Conservation (phyloP, 768 basidiomycete species). For the Hypsizygus marmoreus region DNA sequence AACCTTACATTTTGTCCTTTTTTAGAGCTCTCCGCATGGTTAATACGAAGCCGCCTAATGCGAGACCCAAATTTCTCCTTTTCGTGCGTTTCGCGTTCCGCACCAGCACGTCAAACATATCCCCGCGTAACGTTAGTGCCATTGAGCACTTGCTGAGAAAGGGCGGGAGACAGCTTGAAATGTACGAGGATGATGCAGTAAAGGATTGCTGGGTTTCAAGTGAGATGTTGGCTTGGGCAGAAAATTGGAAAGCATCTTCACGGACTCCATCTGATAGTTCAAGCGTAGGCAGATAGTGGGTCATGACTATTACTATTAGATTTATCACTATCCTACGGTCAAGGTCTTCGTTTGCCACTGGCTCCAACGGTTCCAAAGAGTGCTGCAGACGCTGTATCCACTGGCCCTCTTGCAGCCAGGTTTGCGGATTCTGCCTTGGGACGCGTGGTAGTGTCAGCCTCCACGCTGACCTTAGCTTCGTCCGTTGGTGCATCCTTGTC, state of each 20-base stretch:
- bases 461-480: no score
- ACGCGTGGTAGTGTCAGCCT: no score
- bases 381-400: no score
- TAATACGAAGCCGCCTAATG: constrained; percentile 58
- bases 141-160: constrained; percentile 80
- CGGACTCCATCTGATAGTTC: neutral
- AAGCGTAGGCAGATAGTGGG: no score
- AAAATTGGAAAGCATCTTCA: constrained; percentile 20
- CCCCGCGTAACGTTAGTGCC: constrained; percentile 65
- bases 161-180: constrained; percentile 66
- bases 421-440: no score
- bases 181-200: constrained; percentile 66
- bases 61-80: constrained; percentile 67
- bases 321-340: no score
- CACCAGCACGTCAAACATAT: constrained; percentile 57
- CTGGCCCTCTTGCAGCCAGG: no score
- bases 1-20: constrained; percentile 2
- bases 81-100: constrained; percentile 72
- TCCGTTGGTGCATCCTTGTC: no score
- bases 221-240: constrained; percentile 71
- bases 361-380: no score
- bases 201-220: constrained; percentile 75
- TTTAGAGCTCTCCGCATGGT: constrained; percentile 76
- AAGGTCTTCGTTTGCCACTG: no score
- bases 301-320: no score